Evolutionary conservation across 1,284 basidiomycete genomes (phyloP), one percentile per base, ranked within the genome.

Genomic region (Puccinia hordei): DNA sequence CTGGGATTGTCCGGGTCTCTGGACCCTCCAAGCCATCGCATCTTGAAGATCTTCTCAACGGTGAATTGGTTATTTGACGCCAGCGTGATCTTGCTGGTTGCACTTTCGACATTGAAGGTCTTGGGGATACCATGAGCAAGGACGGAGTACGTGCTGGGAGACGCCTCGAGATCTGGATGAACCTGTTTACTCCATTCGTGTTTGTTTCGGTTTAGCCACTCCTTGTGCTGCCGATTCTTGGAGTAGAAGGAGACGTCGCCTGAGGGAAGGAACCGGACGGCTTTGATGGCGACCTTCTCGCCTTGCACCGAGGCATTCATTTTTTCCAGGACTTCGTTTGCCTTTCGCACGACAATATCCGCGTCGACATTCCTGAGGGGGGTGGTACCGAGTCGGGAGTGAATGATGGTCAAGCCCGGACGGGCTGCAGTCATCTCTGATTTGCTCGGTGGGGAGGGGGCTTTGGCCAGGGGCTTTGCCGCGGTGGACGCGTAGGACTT

Each of bases 381-480:
- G 5, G 19, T 55, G 53, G 53, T 55, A 55, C 53, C 53, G 5
- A 19, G 6, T 55, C 24, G 19, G 53, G 53, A 4, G 24, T 55
- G 53, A 55, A 55, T 55, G 19, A 55, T 55, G 5, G 53, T 55
- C 24, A 22, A 8, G 53, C 53, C 53, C 24, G 53, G 53, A 6
- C 24, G 19, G 17, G 53, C 53, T 15, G 53, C 53, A 6, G 24
- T n/a, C 22, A 55, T 55, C 53, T 55, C 53, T 6, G 53, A 6
- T 8, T 27, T n/a, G 19, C 6, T 55, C 8, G 53, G 53, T 6
- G 53, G 53, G 19, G 51, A 72, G 81, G 33, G 65, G 41, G 33
- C 80, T 74, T 0, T 72, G 73, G 22, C 81, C 75, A 0, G 69
- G 75, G 82, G n/a, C n/a, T n/a, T 83, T 82, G 71, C 82, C 8